Base-by-base conservation (phyloP, 73 alveolate species). In the Paramecium caudatum region DNA sequence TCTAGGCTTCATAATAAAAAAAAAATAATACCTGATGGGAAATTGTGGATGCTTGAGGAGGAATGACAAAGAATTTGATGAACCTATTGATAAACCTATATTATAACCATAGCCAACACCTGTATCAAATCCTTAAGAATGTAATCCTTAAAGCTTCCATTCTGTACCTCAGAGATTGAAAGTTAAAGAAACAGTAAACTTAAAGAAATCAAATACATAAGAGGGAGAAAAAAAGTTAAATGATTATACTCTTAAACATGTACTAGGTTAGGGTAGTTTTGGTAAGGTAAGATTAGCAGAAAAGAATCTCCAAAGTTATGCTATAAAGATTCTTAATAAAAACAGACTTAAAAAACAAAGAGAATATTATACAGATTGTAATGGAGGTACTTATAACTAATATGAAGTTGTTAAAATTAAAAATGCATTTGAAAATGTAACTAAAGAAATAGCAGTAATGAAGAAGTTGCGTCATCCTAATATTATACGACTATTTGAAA, bases 371-470 rank as follows among this genome's bases (percentile, higher is more conserved):
- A 91, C 95, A 91, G 91, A 92, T 70, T 95, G 96, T 93, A 96
- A 96, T 90, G 98, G 91, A 23, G 98, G 96, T 37, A 69, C 82
- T 7, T 91, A 49, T 4, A 68, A 41, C 47, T 95, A 93, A 74
- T n/a, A 83, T 47, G 13, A 47, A 83, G 97, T 91, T 9, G 92
- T 93, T 93, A 91, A 91, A 2, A 88, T 86, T 82, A 93, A 91
- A 36, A 91, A 90, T 70, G 94, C 95, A 15, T 82, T 97, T 8
- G 94, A 95, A 68, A 95, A 95, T 92, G 99, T 97, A 12, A 87
- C 90, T 27, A 68, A 95, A 62, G 99, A 97, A 91, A 97, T 97
- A 36, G 99, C 98, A 47, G 95, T 97, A 49, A 97, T 97, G 99
- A 96, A 96, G 91, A 96, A 94, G 91, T 69, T 97, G 91, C 92